Conservation (phyloP, 371 early-diverging fungal genomes). For the Syncephalastrum sp. region DNA sequence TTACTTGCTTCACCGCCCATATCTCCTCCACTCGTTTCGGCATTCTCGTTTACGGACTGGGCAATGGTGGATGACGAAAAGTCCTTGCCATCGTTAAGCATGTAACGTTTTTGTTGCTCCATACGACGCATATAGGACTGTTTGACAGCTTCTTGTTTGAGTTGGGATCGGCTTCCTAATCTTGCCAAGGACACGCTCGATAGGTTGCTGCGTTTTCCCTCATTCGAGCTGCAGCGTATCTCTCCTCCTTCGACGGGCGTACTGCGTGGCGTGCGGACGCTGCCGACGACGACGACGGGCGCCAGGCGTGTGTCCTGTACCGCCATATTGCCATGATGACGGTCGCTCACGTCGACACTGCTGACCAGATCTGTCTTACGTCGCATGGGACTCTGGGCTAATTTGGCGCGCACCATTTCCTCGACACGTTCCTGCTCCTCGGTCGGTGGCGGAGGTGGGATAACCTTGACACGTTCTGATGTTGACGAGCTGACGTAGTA, state of each 20-base stretch:
- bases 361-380: conserved; percentile 34
- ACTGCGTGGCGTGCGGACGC: conserved; percentile 9
- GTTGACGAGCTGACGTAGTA: conserved; percentile 31
- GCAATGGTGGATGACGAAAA: too few relatives aligned
- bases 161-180: conserved; percentile 5
- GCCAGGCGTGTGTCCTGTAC: conserved; percentile 27
- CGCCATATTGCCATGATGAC: conserved; percentile 29
- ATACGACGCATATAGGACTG: conserved; percentile 24
- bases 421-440: conserved; percentile 34
- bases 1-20: background rate
- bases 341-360: conserved; percentile 25
- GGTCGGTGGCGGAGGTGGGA: conserved; percentile 44
- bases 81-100: background rate
- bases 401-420: conserved; percentile 36
- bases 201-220: conserved; percentile 3
- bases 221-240: background rate
- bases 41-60: too few relatives aligned
- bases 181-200: conserved; percentile 11
- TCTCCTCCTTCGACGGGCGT: background rate
- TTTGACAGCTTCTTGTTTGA: conserved; percentile 18
- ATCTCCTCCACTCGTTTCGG: background rate
- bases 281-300: conserved; percentile 29
- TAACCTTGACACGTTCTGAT: conserved; percentile 36
- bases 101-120: conserved; percentile 21
- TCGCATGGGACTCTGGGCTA: conserved; percentile 31